Conservation (phyloP, 1,139 yeast genomes). For the Yamadazyma jaroonii region DNA sequence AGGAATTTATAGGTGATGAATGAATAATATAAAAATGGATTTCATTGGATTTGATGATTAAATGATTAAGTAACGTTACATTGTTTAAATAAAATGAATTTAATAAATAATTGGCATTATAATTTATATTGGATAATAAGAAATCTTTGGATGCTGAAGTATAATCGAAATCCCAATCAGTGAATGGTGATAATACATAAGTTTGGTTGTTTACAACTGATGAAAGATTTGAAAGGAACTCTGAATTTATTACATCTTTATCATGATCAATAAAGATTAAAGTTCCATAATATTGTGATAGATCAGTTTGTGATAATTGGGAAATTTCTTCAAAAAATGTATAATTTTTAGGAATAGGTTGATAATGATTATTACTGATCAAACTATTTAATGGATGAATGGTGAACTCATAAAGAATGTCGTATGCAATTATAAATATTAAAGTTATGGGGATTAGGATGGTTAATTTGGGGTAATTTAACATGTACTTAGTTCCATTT, state of each 20-base stretch:
- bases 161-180: constrained; percentile 7
- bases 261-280: constrained; percentile 8
- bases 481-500: constrained; percentile 5
- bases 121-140: constrained; percentile 20
- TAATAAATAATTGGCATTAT: constrained; percentile 18
- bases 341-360: constrained; percentile 1
- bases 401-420: constrained; percentile 22
- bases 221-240: constrained; percentile 12
- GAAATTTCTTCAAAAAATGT: constrained; percentile 4
- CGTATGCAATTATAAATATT: constrained; percentile 49
- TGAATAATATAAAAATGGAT: constrained; percentile 35
- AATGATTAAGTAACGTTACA: constrained; percentile 46
- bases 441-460: constrained; percentile 52
- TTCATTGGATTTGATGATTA: constrained; percentile 44
- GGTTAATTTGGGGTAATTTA: constrained; percentile 14
- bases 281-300: constrained; percentile 5
- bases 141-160: constrained; percentile 4
- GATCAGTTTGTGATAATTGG: constrained; percentile 3
- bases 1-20: constrained; percentile 1
- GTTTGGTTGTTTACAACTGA: constrained; percentile 1
- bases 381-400: constrained; percentile 15
- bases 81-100: constrained; percentile 37
- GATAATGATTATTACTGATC: constrained; percentile 3
- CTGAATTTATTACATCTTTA: constrained; percentile 20
- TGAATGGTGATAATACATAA: constrained; percentile 10